Base-by-base conservation (phyloP, 208 protist genomes). In the Herpetomonas samuelpessoai region DNA sequence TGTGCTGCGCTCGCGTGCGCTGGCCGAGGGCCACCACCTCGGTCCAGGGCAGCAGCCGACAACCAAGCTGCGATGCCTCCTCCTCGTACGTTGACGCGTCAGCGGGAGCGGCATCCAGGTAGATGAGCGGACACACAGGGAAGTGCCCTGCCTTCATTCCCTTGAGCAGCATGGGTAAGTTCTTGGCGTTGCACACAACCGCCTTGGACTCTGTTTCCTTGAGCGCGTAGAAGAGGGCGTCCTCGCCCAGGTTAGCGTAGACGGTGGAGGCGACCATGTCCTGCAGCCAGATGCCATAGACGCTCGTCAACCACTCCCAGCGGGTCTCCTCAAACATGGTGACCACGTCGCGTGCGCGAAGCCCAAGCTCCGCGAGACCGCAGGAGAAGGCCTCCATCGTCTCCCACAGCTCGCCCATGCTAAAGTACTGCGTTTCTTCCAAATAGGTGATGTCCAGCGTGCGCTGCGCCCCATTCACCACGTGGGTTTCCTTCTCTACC, bases 231-330 rank as follows among this genome's bases (percentile, higher is more conserved):
- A 2, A 39, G 6, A 87, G 61, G 29, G 73, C 65, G 21, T 76
- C 68, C 44, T 81, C 76, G 26, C 76, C 80, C 26, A 83, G 73
- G 48, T 75, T 87, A 22, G 80, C 53, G 62, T 87, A 81, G 29
- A 75, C 76, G 12, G 79, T 86, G 12, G 58, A 53, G 53, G 56
- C 68, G 50, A 76, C 62, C 57, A 81, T 66, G 29, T 56, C 21
- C 47, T 79, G 81, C 35, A 73, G 49, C 73, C 72, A 81, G 35
- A 78, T 71, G 35, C 59, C 72, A 45, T 83, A 83, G 39, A 72
- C 60, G 24, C 67, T 68, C 22, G 53, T 57, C 18, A 83, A 47
- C 76, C 76, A 83, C 60, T 83, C 76, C 66, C 68, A 83, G 45
- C 76, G 76, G 2, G 76, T 83, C 31, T 79, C 76, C 30, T 74